Base-by-base conservation (phyloP, 2,329 filamentous ascomycete genomes). In the Pseudomassariella vexata region DNA sequence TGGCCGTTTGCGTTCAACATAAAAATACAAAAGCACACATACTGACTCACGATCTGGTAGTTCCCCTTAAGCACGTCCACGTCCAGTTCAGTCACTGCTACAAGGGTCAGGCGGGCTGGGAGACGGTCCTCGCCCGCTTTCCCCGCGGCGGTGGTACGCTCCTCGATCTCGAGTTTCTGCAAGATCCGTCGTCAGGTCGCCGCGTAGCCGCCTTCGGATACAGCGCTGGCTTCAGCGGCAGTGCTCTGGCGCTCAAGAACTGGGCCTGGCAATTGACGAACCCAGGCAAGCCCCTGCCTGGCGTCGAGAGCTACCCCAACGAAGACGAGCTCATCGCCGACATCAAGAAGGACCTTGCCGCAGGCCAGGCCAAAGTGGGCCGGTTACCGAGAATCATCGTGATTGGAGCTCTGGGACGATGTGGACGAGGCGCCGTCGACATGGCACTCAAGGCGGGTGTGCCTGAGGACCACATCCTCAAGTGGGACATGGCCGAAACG, bases 131-230 rank as follows among this genome's bases (percentile, higher is more conserved):
- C n/a, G 70, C 78, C 36, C 74, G 89, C 35, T 95, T 88, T 58
- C 73, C 83, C 18, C 73, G 77, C 16, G 87, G 85, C 36, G 77
- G 79, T 34, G 85, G 86, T 45, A 81, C 76, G 1, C 75, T 95
- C 10, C 76, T 88, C 37, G 89, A 95, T 50, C 73, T 95, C 22
- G 89, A 95, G 56, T 95, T 95, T 56, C 68, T 95, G 22, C 74
- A 76, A 23, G 82, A 94, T 45, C 43, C 44, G 4, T 74, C 80
- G 42, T 70, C 65, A 19, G 84, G 84, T 22, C 69, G 83, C 28
- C 66, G 85, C 39, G 79, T 89, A 2, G 80, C 81, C 7, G 79
- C 79, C 1, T 86, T 87, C 48, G 74, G 81, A 10, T 85, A 79
- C 58, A 76, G 81, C 39, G 86, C 85, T 19, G 86, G 85, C 14